Percentiles rank a stretch among this genome's conserved stretches.
Conservation (phyloP, 163 green algal genomes). For the Prototheca cutis region DNA sequence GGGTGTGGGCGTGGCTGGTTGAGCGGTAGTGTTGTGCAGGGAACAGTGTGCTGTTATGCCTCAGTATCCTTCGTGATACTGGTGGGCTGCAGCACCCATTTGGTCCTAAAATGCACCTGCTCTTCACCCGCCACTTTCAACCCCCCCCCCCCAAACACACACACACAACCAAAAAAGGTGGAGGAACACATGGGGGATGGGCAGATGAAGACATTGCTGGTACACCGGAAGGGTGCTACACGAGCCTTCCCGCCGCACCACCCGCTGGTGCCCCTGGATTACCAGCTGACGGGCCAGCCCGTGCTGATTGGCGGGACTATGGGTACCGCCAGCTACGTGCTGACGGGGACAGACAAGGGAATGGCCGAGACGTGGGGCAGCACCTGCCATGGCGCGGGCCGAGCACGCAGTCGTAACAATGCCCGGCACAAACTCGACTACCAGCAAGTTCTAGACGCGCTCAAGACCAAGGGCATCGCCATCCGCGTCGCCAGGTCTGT, state of each 20-base stretch:
- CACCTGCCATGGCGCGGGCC: conserved; percentile 82
- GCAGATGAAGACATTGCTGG: conserved; percentile 58
- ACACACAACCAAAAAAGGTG: no score
- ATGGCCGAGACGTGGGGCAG: conserved; percentile 76
- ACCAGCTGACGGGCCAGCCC: conserved; percentile 74
- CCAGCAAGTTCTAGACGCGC: conserved; percentile 61
- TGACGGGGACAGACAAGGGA: conserved; percentile 67
- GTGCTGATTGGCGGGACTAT: conserved; percentile 90
- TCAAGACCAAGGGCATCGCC: conserved; percentile 81
- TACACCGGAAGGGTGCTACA: conserved; percentile 82
- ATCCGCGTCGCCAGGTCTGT: conserved; percentile 47
- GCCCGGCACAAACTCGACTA: conserved; percentile 69
- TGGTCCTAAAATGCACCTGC: no score
- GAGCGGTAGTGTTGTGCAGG: no score
- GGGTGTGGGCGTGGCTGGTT: background rate
- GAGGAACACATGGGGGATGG: conserved; percentile 81
- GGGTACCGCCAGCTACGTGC: conserved; percentile 75
- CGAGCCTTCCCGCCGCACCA: conserved; percentile 86
- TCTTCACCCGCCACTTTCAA: no score
- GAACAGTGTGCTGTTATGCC: no score
- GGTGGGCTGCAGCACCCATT: no score
- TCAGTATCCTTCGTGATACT: no score
- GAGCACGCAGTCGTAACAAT: conserved; percentile 58
- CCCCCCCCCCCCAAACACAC: no score
- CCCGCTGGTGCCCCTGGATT: conserved; percentile 79